Evolutionary conservation across 331 rosid genomes (phyloP).

Genomic region (Acacia pycnantha): DNA sequence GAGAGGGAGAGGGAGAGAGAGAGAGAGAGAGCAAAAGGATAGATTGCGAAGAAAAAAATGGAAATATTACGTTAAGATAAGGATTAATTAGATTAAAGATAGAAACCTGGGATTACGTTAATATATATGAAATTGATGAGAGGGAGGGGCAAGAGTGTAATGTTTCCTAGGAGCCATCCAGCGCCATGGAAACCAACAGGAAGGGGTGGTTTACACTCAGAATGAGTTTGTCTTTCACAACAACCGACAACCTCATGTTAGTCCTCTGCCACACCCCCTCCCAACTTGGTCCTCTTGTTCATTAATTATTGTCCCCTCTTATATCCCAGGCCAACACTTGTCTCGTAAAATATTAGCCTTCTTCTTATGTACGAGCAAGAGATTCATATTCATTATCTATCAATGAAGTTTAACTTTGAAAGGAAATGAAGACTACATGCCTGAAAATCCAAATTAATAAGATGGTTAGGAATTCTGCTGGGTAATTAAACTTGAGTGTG

Average conservation of each 20-base stretch:
- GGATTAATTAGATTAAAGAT: conserved; percentile 5
- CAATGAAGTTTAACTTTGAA: background rate
- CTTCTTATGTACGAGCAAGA: background rate
- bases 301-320: conserved; percentile 45
- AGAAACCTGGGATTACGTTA: background rate
- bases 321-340: background rate
- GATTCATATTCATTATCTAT: background rate
- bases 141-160: background rate
- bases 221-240: conserved; percentile 34
- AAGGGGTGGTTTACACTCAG: conserved; percentile 38
- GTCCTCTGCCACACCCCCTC: conserved; percentile 52
- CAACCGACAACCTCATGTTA: conserved; percentile 66
- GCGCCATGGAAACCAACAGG: conserved; percentile 2
- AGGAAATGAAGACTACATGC: background rate
- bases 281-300: conserved; percentile 58
- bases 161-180: conserved; percentile 44
- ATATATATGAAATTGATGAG: background rate
- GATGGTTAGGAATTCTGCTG: background rate
- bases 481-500: background rate
- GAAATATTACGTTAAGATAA: background rate
- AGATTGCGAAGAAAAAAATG: background rate
- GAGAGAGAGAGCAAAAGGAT: background rate
- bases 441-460: background rate
- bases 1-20: background rate
- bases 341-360: background rate